Percentiles rank a stretch among this genome's conserved stretches.
Evolutionary conservation across 345 rosid species (phyloP).

Genomic region (Lepidium aucheri): DNA sequence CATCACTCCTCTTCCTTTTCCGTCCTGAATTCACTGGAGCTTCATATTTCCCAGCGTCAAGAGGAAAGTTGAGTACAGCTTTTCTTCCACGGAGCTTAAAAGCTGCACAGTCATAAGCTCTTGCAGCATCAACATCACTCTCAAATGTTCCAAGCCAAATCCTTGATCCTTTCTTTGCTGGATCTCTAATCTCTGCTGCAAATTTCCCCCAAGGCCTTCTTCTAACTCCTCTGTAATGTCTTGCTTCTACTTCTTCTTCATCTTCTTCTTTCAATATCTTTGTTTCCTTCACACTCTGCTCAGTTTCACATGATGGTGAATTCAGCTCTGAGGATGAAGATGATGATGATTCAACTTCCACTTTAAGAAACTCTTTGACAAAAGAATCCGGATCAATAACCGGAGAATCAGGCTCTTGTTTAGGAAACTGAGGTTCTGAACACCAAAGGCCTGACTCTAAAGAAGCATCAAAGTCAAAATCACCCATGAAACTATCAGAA

Average conservation of each 20-base stretch:
- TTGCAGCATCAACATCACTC: slow-evolving; percentile 66
- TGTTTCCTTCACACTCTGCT: slow-evolving; percentile 9
- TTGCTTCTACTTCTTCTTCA: slow-evolving; percentile 25
- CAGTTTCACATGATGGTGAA: slow-evolving; percentile 22
- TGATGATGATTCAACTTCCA: slow-evolving; percentile 7
- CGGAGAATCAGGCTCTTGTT: slow-evolving; percentile 36
- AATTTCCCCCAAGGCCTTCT: slow-evolving; percentile 92
- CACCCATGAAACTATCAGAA: slow-evolving; percentile 32
- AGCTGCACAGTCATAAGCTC: slow-evolving; percentile 88
- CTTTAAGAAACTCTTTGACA: slow-evolving; percentile 14
- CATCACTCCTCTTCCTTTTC: slow-evolving; percentile 42
- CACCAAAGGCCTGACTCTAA: slow-evolving; percentile 22
- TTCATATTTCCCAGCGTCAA: slow-evolving; percentile 52
- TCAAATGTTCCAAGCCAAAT: slow-evolving; percentile 90
- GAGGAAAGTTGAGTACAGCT: slow-evolving; percentile 78
- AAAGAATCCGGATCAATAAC: slow-evolving; percentile 15
- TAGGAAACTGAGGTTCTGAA: slow-evolving; percentile 28
- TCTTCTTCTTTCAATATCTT: background rate
- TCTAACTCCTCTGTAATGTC: slow-evolving; percentile 78
- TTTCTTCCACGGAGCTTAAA: slow-evolving; percentile 75
- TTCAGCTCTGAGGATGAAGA: slow-evolving; percentile 7
- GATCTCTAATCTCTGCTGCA: slow-evolving; percentile 94
- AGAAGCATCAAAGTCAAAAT: slow-evolving; percentile 29
- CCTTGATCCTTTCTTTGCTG: slow-evolving; percentile 60
- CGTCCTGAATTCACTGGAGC: slow-evolving; percentile 45